Evolutionary conservation across 192 early-diverging fungal genomes (phyloP).

Genomic region (Coemansia sp.): DNA sequence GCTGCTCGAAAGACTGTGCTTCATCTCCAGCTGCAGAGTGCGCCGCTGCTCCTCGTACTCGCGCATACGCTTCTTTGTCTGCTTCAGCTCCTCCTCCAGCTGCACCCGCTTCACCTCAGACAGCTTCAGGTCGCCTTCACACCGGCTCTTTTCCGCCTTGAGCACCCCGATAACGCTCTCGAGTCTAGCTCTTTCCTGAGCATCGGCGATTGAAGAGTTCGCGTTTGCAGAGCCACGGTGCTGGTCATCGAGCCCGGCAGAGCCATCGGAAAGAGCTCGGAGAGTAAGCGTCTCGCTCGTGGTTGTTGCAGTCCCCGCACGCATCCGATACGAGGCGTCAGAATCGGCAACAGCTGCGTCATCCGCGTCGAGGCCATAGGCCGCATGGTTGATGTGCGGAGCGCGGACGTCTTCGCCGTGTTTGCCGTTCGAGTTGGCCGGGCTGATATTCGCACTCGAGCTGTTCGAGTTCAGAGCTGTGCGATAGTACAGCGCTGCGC

Average conservation of each 20-base stretch:
- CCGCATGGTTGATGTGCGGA: slow-evolving; percentile 5
- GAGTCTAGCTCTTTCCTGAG: neutral
- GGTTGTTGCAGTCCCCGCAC: slow-evolving; percentile 38
- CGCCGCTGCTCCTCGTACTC: slow-evolving; percentile 41
- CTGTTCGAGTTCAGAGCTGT: slow-evolving; percentile 2
- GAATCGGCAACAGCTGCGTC: slow-evolving; percentile 3
- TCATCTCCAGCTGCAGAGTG: slow-evolving; percentile 34
- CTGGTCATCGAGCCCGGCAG: slow-evolving; percentile 5
- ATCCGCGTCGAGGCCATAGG: neutral
- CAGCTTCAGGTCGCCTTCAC: slow-evolving; percentile 15
- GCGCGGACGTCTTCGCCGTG: neutral
- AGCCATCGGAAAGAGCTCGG: slow-evolving; percentile 41
- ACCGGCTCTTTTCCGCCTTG: slow-evolving; percentile 11
- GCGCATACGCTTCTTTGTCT: slow-evolving; percentile 19
- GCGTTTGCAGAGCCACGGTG: neutral
- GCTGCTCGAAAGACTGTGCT: slow-evolving; percentile 18
- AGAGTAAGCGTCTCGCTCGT: slow-evolving; percentile 49
- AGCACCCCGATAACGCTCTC: slow-evolving; percentile 9
- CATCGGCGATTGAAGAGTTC: neutral
- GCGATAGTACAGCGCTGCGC: slow-evolving; percentile 25
- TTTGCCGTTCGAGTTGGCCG: neutral
- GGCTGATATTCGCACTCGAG: slow-evolving; percentile 5
- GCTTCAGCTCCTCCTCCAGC: slow-evolving; percentile 21
- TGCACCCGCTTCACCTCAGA: slow-evolving; percentile 14
- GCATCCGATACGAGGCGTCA: slow-evolving; percentile 23